Base-by-base conservation (phyloP, 768 basidiomycete species). In the Leccinum pellstonianum region DNA sequence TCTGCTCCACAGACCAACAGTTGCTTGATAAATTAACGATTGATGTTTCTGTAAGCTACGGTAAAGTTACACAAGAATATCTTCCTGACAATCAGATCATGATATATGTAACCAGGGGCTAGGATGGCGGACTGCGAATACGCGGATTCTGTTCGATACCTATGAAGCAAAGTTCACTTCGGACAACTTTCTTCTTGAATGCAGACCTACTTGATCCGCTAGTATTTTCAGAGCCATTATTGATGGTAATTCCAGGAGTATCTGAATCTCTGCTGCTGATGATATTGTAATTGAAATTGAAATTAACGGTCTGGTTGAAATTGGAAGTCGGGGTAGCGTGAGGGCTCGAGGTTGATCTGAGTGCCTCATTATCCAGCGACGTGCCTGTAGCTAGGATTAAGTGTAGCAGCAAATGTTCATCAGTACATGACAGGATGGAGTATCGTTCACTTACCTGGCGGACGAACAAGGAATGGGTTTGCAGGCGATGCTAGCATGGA, bases 201-300 rank as follows among this genome's bases (percentile, higher is more conserved):
- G 25, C 27, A 27, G n/a, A 54, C 58, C 12, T 43, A 61, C 60
- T 43, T 11, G 38, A 60, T 7, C 48, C 59, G 4, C 47, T 49
- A 8, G 6, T 25, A 25, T 19, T 61, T 41, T n/a, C 60, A 14
- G 52, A 33, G 10, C n/a, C 17, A 19, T 53, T 60, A 15, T 14
- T 38, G 6, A 61, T 47, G 33, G 59, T 62, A 8, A 61, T 3
- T 15, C 54, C 59, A 0, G 7, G 6, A 19, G 27, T 7, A 25
- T 33, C 31, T 6, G 58, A 35, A 15, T 35, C 38, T 8, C 21
- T 43, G 8, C 35, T 62, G 38, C 43, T 7, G 27, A 27, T 7
- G 27, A 52, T 25, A 14, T 56, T 61, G 59, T 29, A 0, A 4
- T 48, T 61, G 15, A 38, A 1, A 17, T 35, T 61, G 17, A 29